A percentile compares a stretch with the other conserved stretches of the same genome.
phyloP scores from a whole-genome alignment of 768 basidiomycete species.

The Amanita exitialis region DNA sequence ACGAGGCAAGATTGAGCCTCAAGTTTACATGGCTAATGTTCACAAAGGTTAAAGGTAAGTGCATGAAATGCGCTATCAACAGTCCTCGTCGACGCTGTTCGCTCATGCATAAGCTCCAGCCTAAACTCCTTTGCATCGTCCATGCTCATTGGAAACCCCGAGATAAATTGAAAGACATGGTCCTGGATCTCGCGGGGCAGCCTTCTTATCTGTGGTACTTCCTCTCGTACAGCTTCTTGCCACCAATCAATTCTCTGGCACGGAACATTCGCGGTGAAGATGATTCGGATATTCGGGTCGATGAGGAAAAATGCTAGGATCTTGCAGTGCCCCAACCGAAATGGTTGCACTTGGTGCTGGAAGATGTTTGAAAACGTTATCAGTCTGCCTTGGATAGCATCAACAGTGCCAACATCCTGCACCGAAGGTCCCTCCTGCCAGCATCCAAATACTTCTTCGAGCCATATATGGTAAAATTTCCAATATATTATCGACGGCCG shows the following conservation, averaged over 20 bases:
- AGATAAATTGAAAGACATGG: not conserved
- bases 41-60: too few species aligned
- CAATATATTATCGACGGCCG: too few species aligned
- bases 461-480: too few species aligned
- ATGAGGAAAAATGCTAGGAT: constrained; percentile 28
- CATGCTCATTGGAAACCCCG: constrained; percentile 5
- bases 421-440: not conserved
- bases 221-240: not conserved
- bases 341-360: constrained; percentile 25
- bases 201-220: not conserved
- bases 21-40: too few species aligned
- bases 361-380: constrained; percentile 27
- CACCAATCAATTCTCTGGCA: constrained; percentile 23
- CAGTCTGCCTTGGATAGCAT: constrained; percentile 15
- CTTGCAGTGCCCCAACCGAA: constrained; percentile 27
- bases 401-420: constrained; percentile 18
- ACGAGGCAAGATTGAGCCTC: not conserved
- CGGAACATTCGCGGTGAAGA: constrained; percentile 20
- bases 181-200: constrained; percentile 1
- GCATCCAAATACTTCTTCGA: not conserved
- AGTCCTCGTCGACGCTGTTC: too few species aligned
- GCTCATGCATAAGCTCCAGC: not conserved
- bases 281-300: constrained; percentile 20
- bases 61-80: too few species aligned
- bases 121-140: constrained; percentile 10